Conservation (phyloP, 2,329 filamentous ascomycete species). For the Alternaria consortialis region DNA sequence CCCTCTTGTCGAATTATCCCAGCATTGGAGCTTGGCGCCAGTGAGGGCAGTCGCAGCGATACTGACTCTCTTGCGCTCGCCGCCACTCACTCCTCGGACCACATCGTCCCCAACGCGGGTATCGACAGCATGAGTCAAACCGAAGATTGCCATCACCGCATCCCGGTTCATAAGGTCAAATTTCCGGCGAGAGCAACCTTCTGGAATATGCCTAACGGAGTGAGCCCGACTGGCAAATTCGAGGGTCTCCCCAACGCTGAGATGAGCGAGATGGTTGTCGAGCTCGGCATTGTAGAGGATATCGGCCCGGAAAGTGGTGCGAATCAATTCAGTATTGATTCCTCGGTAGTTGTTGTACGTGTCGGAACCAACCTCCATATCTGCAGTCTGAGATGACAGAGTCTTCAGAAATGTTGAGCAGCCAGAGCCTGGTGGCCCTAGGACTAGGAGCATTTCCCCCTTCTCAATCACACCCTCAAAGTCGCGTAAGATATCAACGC, state of each 20-base stretch:
- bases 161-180: conserved; percentile 72
- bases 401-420: conserved; percentile 88
- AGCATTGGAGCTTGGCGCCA: conserved; percentile 70
- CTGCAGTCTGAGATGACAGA: conserved; percentile 82
- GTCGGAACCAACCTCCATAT: conserved; percentile 73
- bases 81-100: conserved; percentile 76
- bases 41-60: conserved; percentile 81
- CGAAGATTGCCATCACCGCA: conserved; percentile 66
- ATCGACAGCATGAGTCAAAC: conserved; percentile 76
- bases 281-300: conserved; percentile 87
- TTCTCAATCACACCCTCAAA: conserved; percentile 74
- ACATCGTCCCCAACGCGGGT: conserved; percentile 79
- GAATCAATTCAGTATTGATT: conserved; percentile 76
- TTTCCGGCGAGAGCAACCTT: conserved; percentile 62
- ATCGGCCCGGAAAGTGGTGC: conserved; percentile 79
- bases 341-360: conserved; percentile 82
- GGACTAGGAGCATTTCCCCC: conserved; percentile 78
- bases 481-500: conserved; percentile 71
- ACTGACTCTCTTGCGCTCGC: conserved; percentile 81
- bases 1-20: conserved; percentile 81
- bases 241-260: conserved; percentile 80
- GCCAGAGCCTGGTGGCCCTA: conserved; percentile 73
- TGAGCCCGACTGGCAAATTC: conserved; percentile 79
- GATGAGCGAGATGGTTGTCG: conserved; percentile 80
- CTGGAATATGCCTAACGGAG: conserved; percentile 68